Base-by-base conservation (phyloP, 805 yeast species). In the Starmerella davenportii region DNA sequence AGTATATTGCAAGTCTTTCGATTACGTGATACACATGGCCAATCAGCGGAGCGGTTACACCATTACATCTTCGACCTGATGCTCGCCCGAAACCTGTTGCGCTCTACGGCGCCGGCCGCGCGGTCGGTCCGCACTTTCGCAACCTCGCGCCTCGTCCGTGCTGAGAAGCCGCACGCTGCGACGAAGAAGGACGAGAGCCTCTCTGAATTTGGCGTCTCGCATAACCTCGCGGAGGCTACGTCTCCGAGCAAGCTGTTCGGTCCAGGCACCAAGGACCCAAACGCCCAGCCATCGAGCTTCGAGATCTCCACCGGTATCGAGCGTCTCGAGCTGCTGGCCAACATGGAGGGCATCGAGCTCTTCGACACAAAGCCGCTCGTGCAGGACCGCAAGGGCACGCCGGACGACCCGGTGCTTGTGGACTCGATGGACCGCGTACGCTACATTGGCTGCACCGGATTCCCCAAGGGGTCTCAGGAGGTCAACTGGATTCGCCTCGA, bases 301-400 rank as follows among this genome's bases (percentile, higher is more conserved):
- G 95, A 90, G 56, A 96, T 87, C 68, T 84, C 95, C 54, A 90
- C 98, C 37, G 98, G 98, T 79, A 68, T 87, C 57, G 96, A 80
- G 65, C 84, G 98, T 74, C 70, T 85, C 51, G 98, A 90, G 70
- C 61, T 79, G 52, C 72, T 90, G 55, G 95, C 92, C 66, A 79
- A 82, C 64, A 66, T 80, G 59, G 94, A 85, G 63, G 98, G 98
- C 72, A 71, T 87, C 50, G 95, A 90, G 54, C 70, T 90, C 47
- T 62, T 60, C 58, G 96, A 90, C 69, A 68, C 74, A 56, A 78
- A 76, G 60, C 90, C 93, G 51, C 73, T 90, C 57, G 81, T 81
- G 47, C 63, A 84, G 48, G 76, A 82, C 55, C 85, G 95, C 66
- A 73, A 59, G 44, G 98, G 98, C 58, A 84, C 95, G 52, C 68